A percentile compares a stretch with the other conserved stretches of the same genome.
Conservation (phyloP, 164 flowering plant genomes). For the Pachysandra terminalis region DNA sequence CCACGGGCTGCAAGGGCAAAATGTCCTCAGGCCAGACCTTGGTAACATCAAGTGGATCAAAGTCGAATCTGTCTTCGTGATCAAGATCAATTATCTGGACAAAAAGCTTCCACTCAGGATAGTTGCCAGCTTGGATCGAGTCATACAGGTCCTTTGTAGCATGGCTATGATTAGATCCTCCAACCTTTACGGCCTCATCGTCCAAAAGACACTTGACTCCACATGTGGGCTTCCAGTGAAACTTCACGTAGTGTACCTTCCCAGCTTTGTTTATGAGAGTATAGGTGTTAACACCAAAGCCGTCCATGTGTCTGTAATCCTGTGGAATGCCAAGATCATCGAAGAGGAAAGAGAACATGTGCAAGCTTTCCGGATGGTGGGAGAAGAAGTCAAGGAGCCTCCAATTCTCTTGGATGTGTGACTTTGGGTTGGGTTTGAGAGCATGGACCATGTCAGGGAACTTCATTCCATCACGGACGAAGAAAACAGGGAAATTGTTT, state of each 20-base stretch:
- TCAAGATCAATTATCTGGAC: constrained; percentile 90
- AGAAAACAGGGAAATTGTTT: constrained; percentile 83
- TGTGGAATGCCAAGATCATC: constrained; percentile 92
- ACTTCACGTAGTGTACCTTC: constrained; percentile 77
- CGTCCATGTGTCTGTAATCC: constrained; percentile 97
- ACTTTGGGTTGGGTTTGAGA: constrained; percentile 79
- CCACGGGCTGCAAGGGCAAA: constrained; percentile 86
- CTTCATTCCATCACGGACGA: constrained; percentile 78
- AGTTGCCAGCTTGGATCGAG: constrained; percentile 89
- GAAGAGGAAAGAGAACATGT: constrained; percentile 83
- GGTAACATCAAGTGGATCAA: constrained; percentile 94
- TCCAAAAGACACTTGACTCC: constrained; percentile 85
- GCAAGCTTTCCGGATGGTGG: constrained; percentile 91
- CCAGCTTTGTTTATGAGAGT: constrained; percentile 81
- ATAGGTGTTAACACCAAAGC: constrained; percentile 89
- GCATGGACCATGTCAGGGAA: constrained; percentile 88
- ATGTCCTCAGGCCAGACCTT: constrained; percentile 99
- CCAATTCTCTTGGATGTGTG: constrained; percentile 87
- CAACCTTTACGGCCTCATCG: constrained; percentile 79
- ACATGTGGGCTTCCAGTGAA: constrained; percentile 98
- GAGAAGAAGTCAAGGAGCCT: constrained; percentile 80
- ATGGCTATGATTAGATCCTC: constrained; percentile 96
- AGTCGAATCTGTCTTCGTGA: constrained; percentile 77
- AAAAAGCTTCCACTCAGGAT: constrained; percentile 94
- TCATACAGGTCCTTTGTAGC: constrained; percentile 96